Evolutionary conservation across 2,329 filamentous ascomycete species (phyloP), one percentile per base, ranked within the genome.

Genomic region (Diaporthe amygdali): DNA sequence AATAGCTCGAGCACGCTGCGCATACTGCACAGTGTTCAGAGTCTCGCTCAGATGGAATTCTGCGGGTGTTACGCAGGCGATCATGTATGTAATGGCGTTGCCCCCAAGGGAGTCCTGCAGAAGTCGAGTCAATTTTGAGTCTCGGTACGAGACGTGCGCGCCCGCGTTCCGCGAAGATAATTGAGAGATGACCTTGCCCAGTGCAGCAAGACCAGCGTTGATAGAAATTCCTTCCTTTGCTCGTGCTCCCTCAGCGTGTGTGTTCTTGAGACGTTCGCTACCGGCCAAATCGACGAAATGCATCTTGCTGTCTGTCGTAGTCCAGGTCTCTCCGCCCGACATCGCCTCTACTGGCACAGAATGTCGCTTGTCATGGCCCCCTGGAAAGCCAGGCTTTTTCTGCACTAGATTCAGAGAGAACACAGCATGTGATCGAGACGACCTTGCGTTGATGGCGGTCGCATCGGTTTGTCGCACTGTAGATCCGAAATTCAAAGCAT

Each of bases 31-130:
- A 0, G 96, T 99, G 81, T 99, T 99, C 71, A 99, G 86, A 0
- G 97, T 98, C 83, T 99, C 96, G 83, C 95, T 98, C 54, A 99
- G 86, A 80, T 99, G 96, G 79, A 99, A 99, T 80, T 98, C 95
- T 17, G 96, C 94, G 0, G 95, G 96, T 1, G 96, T 99, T 37
- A 99, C 95, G 82, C 96, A 99, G 10, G 96, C 96, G 83, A 99
- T 96, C 96, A 99, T 98, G 84, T 98, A 99, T 0, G 96, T 99
- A 79, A 98, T 97, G 44, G 96, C 96, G 79, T 97, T 98, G 5
- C 96, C 96, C 70, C 96, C 96, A 6, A 99, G 87, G 0, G 96
- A 99, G 82, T 99, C 96, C 85, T 99, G 96, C 22, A 99, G 89
- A 30, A 99, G 87, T 72, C 96, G 92, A 14, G 96, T 99, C 76